Evolutionary conservation across 495 filamentous ascomycete genomes (phyloP).

Genomic region (Penicillium coffeae): DNA sequence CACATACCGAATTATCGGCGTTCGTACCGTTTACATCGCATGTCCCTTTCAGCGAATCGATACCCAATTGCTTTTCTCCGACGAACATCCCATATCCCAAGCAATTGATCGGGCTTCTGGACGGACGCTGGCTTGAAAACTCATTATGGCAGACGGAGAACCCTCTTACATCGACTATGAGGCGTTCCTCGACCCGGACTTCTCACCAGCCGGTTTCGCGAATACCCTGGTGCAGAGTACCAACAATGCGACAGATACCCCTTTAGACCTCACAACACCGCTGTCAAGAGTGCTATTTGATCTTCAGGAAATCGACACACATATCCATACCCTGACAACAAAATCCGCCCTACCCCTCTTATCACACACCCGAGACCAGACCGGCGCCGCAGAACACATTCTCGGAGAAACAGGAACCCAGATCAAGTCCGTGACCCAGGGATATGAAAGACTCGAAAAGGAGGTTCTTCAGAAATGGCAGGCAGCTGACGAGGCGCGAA

Average conservation of each 20-base stretch:
- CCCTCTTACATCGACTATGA: conserved; percentile 97
- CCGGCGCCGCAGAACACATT: conserved; percentile 62
- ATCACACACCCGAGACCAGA: conserved; percentile 67
- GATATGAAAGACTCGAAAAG: conserved; percentile 75
- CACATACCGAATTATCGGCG: not conserved
- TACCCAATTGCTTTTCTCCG: conserved; percentile 4
- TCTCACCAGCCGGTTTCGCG: conserved; percentile 77
- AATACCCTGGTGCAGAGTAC: conserved; percentile 83
- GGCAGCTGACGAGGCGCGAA: conserved; percentile 71
- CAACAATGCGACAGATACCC: conserved; percentile 86
- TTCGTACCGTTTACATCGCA: not conserved
- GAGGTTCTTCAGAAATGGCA: conserved; percentile 80
- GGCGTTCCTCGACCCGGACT: conserved; percentile 78
- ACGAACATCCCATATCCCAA: not conserved
- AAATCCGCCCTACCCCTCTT: conserved; percentile 81
- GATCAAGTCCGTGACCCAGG: conserved; percentile 71
- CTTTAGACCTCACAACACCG: conserved; percentile 89
- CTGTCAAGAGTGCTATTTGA: conserved; percentile 94
- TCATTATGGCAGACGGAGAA: conserved; percentile 38
- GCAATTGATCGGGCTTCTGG: not conserved
- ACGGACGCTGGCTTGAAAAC: not conserved
- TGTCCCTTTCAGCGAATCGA: conserved; percentile 1
- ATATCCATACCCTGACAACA: conserved; percentile 86
- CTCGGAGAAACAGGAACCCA: conserved; percentile 70
- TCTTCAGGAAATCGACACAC: conserved; percentile 93